Evolutionary conservation across 2,329 filamentous ascomycete genomes (phyloP), one percentile per base, ranked within the genome.

Genomic region (Colletotrichum truncatum): DNA sequence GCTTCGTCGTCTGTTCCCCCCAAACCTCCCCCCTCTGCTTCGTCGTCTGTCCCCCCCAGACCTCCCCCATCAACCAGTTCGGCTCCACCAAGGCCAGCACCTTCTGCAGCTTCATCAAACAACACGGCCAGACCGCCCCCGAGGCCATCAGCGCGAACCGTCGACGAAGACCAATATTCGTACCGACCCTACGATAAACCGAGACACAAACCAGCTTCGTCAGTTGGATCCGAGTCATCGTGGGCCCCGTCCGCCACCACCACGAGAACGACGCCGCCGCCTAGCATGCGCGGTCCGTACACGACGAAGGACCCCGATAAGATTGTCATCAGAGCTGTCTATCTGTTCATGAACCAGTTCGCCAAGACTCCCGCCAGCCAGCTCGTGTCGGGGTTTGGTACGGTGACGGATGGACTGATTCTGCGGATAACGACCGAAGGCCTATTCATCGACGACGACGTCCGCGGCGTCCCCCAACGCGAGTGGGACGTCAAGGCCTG

Each of bases 401-500:
- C 91, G 48, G 93, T 98, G 30, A 97, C 94, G 2, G 94, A 99
- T 74, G 96, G 96, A 1, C 84, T 99, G 46, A 92, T 98, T 67
- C 85, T 99, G 67, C 92, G 93, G 54, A 96, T 98, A 73, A 95
- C 93, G 10, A 97, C 93, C 2, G 95, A 97, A 77, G 96, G 96
- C 16, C 85, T 98, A 57, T 98, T 98, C 80, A 96, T 99, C 74
- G 96, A 99, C 76, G 96, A 99, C 77, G 96, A 98, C 76, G 88
- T 98, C 55, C 90, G 94, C 45, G 89, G 90, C 67, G 93, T 98
- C 14, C 90, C 93, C n/a, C 94, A 98, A 79, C 89, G 96, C 65
- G 96, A 99, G 80, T 99, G 96, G 96, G 96, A 99, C 77, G 89
- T 98, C 74, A 98, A 98, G 79, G 94, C 95, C 25, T 98, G 96